Evolutionary conservation across 2,329 filamentous ascomycete species (phyloP).

Genomic region (Tolypocladium paradoxum): DNA sequence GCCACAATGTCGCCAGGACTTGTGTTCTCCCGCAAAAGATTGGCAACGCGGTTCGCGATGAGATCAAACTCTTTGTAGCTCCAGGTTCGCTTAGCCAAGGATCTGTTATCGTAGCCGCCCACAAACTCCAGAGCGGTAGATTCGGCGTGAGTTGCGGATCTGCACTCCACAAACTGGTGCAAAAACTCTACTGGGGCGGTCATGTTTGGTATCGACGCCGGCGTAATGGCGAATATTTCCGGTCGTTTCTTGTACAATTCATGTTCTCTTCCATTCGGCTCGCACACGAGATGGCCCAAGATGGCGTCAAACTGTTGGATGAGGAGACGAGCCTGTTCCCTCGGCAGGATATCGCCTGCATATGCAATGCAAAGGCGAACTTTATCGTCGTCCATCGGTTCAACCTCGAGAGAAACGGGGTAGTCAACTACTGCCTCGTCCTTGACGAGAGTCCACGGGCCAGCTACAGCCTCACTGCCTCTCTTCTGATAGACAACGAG

Average conservation of each 20-base stretch:
- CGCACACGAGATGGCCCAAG: constrained; percentile 46
- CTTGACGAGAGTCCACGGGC: constrained; percentile 48
- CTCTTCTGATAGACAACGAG: constrained; percentile 73
- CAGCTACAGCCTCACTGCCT: constrained; percentile 10
- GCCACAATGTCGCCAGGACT: constrained; percentile 54
- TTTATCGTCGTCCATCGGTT: constrained; percentile 36
- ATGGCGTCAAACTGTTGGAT: constrained; percentile 61
- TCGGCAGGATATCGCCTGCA: constrained; percentile 52
- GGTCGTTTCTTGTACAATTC: constrained; percentile 21
- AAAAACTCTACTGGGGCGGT: constrained; percentile 49
- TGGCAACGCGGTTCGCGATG: constrained; percentile 62
- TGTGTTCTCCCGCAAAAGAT: constrained; percentile 44
- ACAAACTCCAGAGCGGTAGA: constrained; percentile 68
- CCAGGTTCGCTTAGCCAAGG: constrained; percentile 47
- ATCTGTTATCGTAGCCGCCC: constrained; percentile 36
- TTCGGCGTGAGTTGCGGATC: constrained; percentile 43
- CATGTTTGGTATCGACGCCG: constrained; percentile 48
- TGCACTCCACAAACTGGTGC: constrained; percentile 67
- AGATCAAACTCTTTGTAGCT: constrained; percentile 62
- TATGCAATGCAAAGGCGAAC: constrained; percentile 58
- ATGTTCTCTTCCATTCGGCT: constrained; percentile 29
- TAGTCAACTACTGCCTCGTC: constrained; percentile 69
- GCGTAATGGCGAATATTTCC: constrained; percentile 52
- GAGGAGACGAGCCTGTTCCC: constrained; percentile 55
- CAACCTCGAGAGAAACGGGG: constrained; percentile 68